Base-by-base conservation (phyloP, 352 stramenopile genomes). In the Phytophthora pisi region DNA sequence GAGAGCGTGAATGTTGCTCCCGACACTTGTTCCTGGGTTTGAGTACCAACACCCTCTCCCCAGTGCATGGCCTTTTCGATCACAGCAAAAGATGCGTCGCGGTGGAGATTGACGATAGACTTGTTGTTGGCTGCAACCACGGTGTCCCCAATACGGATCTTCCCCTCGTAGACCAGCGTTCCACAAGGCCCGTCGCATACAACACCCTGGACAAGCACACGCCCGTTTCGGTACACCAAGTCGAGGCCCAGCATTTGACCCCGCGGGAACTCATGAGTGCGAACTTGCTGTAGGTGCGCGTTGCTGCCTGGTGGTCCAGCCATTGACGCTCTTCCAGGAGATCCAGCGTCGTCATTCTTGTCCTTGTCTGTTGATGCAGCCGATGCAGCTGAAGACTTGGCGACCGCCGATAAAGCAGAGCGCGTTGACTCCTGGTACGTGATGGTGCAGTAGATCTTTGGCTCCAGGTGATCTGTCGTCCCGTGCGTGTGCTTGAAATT, bases 401-500 rank as follows among this genome's bases (percentile, higher is more conserved):
- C 80, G 24, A 92, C 72, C 2, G 82, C 88, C 28, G 88, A 90
- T 20, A 86, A 66, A 5, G 88, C 87, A 7, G 83, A 93, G 6
- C 88, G 83, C 0, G 88, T 96, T 36, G 88, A 90, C 36, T 92
- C 72, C 55, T 86, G 75, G 57, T 89, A 94, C 31, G 79, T 90
- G 26, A 96, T 84, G 2, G 88, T 93, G 62, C 86, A 96, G 60
- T 96, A 96, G 6, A 93, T 72, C 52, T 92, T 94, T 4, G 74
- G 86, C 18, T 90, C 81, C 1, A 74, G 34, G 50, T 68, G 51
- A 15, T 76, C 65, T 0, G 40, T 76, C 40, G 68, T 71, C 9
- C 61, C 56, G 40, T 74, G 70, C n/a, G 60, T 66, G 49, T 68
- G 63, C 38, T 75, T 76, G 51, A 75, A 81, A 63, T 81, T 86